These are phyloP conservation scores for Fomitopsis pulvina DNA, from an alignment of 768 basidiomycete species.

Conservation along the genomic window DNA sequence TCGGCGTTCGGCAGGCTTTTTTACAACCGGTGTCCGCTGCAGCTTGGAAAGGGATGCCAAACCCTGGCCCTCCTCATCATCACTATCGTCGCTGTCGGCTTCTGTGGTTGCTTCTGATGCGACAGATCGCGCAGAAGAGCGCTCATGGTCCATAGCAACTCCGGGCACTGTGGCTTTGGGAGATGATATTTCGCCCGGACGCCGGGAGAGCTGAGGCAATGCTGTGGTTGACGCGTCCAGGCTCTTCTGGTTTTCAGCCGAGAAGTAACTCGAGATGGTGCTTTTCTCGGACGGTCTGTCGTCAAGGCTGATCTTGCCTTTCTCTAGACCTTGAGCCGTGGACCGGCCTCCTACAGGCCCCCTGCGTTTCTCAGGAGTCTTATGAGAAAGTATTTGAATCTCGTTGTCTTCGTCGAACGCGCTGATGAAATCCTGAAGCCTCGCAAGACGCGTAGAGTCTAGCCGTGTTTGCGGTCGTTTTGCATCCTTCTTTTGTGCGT, in stretches of 20 bases:
- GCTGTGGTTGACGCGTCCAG: conserved; percentile 15
- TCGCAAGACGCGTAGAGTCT: conserved; percentile 51
- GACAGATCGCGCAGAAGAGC: conserved; percentile 12
- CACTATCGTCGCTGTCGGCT: conserved; percentile 47
- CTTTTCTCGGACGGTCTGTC: conserved; percentile 3
- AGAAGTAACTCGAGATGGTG: conserved; percentile 15
- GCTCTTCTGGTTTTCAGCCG: conserved; percentile 28
- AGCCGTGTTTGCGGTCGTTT: conserved; percentile 44
- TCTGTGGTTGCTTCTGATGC: conserved; percentile 34
- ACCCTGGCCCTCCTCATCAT: conserved; percentile 30
- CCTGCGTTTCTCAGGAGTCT: conserved; percentile 12
- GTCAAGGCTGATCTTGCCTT: background rate
- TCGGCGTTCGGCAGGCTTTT: conserved; percentile 51
- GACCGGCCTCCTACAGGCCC: background rate
- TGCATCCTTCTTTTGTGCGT: conserved; percentile 44
- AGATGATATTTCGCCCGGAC: background rate
- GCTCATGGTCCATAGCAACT: conserved; percentile 7
- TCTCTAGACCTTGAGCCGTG: too few relatives aligned
- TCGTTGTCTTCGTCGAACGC: conserved; percentile 58
- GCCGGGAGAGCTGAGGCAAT: background rate
- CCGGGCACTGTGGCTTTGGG: background rate
- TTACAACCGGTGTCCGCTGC: conserved; percentile 54
- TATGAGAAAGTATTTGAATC: conserved; percentile 45
- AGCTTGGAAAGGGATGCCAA: conserved; percentile 51
- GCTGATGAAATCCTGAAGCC: conserved; percentile 61